Base-by-base conservation (phyloP, 805 yeast species). In the Hanseniaspora lindneri region DNA sequence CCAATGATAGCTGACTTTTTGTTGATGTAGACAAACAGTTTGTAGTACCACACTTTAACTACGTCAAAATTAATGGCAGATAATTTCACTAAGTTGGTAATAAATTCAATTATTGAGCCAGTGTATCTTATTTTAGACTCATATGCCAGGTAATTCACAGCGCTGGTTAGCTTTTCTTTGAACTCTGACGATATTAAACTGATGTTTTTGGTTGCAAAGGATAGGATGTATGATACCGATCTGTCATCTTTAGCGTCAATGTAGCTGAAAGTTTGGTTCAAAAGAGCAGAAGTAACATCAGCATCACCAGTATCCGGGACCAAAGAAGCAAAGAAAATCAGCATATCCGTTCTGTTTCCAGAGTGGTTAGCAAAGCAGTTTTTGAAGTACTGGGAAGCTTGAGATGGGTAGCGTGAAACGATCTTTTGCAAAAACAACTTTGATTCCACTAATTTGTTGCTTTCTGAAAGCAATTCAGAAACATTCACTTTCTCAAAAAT, bases 11-110 rank as follows among this genome's bases (percentile, higher is more conserved):
- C 47, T 27, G 44, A 39, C 11, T 72, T 68, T 54, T 76, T 80
- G 8, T 88, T 83, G 44, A 80, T 67, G 56, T 74, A 79, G 5
- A 83, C 59, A 52, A 74, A 65, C 6, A 78, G 67, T 53, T 78
- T 75, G 52, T 74, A 71, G 34, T 76, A 53, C 89, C 89, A 82
- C 1, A 60, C 55, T 16, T 58, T 44, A 6, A 62, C 55, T 10
- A 9, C 37, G 0, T 52, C 51, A 10, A 55, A 46, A 1, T 62
- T 60, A 39, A 52, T 54, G 7, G 47, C 20, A n/a, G 44, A 49
- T 14, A 41, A 37, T 3, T 27, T n/a, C 2, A 41, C 13, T 14
- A 43, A 29, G 14, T 35, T 36, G 10, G 29, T 37, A 9, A 67
- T 55, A 23, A 66, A 55, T 16, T 53, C 52, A 6, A 64, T 58